Base-by-base conservation (phyloP, 805 yeast genomes). In the Candida xiaguanensis region DNA sequence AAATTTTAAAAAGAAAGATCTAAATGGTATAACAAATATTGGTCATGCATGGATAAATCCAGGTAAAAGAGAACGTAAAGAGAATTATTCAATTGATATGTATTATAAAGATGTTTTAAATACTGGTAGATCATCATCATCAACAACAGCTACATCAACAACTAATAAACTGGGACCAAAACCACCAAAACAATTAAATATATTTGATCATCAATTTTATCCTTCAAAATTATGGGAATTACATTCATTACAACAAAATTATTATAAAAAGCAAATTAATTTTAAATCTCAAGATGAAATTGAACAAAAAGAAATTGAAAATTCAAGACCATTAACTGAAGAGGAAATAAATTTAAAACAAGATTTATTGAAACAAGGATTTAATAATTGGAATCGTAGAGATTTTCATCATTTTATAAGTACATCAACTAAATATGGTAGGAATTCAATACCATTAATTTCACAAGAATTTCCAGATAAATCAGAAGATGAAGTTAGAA, bases 121-220 rank as follows among this genome's bases (percentile, higher is more conserved):
- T 49, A 76, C 88, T 1, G 80, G 84, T 34, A 71, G 85, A 51
- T 56, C 80, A 0, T 50, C 69, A 25, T 20, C 24, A 20, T 6
- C 24, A 9, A 20, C 24, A 20, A 9, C 24, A 9, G 9, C 9
- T 20, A 47, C 49, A 14, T 34, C 52, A 3, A 43, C 49, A 9
- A 56, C 67, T 38, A 65, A 67, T 37, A 68, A 72, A 31, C 69
- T 75, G 8, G 84, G 82, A 1, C 93, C 95, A 13, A 77, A 75
- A 45, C 86, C 95, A 31, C 97, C 98, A 26, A 87, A 83, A 54
- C 93, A 87, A 51, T 67, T 85, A 44, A 80, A 79, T 42, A 70
- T 87, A 28, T 86, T 84, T 55, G 96, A 93, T 55, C 96, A 90
- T 61, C 99, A 93, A 61, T 87, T 93, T 52, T 86, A 75, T 58